Percentiles rank a stretch among this genome's conserved stretches.
phyloP scores from a whole-genome alignment of 768 basidiomycete species.

The Xerocomellus intermedius region DNA sequence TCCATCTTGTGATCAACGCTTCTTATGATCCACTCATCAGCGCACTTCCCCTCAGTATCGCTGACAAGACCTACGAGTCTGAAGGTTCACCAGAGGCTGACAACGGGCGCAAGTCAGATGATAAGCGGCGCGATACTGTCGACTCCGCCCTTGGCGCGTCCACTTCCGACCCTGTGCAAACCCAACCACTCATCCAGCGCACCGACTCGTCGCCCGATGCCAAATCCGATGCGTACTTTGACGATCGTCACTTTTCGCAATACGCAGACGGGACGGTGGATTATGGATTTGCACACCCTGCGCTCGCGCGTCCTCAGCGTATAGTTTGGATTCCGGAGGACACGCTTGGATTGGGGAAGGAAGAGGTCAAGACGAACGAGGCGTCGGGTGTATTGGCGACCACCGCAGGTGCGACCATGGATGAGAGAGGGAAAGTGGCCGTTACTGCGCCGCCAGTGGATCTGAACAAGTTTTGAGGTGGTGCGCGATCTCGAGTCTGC shows the following conservation, averaged over 20 bases:
- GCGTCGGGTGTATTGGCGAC: constrained; percentile 52
- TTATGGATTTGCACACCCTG: constrained; percentile 88
- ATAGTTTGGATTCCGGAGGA: constrained; percentile 87
- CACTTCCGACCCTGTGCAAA: background rate
- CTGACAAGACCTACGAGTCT: constrained; percentile 57
- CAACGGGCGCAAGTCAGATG: constrained; percentile 7
- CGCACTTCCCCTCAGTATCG: constrained; percentile 75
- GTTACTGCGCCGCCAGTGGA: constrained; percentile 24
- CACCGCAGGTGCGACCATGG: constrained; percentile 52
- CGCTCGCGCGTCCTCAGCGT: constrained; percentile 67
- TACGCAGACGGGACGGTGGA: constrained; percentile 32
- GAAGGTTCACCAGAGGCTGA: constrained; percentile 5
- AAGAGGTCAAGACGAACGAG: constrained; percentile 58
- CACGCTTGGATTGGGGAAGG: constrained; percentile 45
- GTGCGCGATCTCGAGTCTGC: background rate
- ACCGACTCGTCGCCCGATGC: constrained; percentile 2
- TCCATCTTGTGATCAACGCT: constrained; percentile 68
- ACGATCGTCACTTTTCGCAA: constrained; percentile 24
- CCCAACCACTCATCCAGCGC: background rate
- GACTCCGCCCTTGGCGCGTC: constrained; percentile 13
- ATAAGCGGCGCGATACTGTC: constrained; percentile 13
- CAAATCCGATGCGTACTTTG: constrained; percentile 8
- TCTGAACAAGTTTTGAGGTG: constrained; percentile 28
- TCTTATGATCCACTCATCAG: constrained; percentile 79
- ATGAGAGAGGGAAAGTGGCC: constrained; percentile 56